Evolutionary conservation across 2,329 filamentous ascomycete species (phyloP).

Genomic region (Beauveria scarabaeidicola): DNA sequence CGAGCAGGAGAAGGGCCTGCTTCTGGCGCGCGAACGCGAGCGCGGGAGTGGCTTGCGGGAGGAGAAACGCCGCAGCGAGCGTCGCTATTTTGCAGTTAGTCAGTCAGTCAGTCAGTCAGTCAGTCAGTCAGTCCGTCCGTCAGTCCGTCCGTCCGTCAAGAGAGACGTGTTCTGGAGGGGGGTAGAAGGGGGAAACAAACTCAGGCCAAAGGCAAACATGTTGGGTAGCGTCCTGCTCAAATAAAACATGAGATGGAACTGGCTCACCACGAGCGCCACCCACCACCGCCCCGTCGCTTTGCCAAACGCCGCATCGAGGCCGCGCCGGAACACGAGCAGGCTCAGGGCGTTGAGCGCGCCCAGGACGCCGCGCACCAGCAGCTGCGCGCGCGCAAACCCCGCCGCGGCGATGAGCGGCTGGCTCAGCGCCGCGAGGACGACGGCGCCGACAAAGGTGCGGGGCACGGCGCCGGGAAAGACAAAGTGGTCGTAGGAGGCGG

Average conservation of each 20-base stretch:
- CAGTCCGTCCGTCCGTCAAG: no score
- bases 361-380: conserved; percentile 65
- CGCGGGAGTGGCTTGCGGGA: conserved; percentile 25
- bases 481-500: conserved; percentile 74
- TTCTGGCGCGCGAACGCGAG: conserved; percentile 39
- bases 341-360: conserved; percentile 66
- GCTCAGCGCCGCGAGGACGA: conserved; percentile 64
- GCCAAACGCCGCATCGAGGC: conserved; percentile 61
- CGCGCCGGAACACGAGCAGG: conserved; percentile 56
- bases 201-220: conserved; percentile 87
- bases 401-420: conserved; percentile 55
- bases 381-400: conserved; percentile 46
- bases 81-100: conserved; percentile 43
- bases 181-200: conserved; percentile 39
- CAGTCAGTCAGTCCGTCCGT: neutral
- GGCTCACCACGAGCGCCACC: conserved; percentile 64
- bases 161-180: neutral
- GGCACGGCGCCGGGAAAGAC: conserved; percentile 86
- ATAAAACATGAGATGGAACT: conserved; percentile 93
- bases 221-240: conserved; percentile 87
- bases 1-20: conserved; percentile 64
- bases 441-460: conserved; percentile 77
- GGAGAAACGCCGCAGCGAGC: conserved; percentile 46
- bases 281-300: conserved; percentile 67
- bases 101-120: neutral